Base-by-base conservation (phyloP, 192 early-diverging fungal genomes). In the Backusella parvicylindrica region DNA sequence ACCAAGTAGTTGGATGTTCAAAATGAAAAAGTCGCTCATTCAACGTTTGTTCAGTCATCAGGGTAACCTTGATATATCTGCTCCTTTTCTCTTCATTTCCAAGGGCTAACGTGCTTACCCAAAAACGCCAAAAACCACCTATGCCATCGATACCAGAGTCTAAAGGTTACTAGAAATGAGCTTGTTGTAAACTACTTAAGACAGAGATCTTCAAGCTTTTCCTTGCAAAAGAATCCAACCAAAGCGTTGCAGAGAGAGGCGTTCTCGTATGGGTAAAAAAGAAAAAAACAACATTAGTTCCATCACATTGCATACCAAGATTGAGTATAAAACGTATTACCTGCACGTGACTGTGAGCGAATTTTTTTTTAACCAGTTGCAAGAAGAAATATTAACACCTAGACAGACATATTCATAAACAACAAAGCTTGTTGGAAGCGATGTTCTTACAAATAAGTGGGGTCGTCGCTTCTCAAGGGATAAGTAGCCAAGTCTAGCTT, bases 11-110 rank as follows among this genome's bases (percentile, higher is more conserved):
- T 53, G 49, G 49, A 53, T 53, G 49, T 53, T 53, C 49, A 53
- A 53, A 53, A 53, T 53, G 49, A 53, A 53, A 53, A 53, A 53
- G 49, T 53, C 49, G 49, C 49, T 53, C 49, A 53, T 53, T 53
- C 49, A 53, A 53, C 49, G 49, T 53, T 53, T 53, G 21, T 53
- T 53, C 49, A 53, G 49, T 53, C 49, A 50, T 50, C 49, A 50
- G 49, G 49, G 49, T 50, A 50, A 50, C 49, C 49, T 50, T 50
- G 49, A 50, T 50, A n/a, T 50, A 23, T 50, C 49, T 50, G 49
- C 49, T 50, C 49, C 49, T 50, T 50, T 50, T 50, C 49, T 50
- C 49, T 50, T 50, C 49, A 50, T 50, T 50, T 50, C 49, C 49
- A 50, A n/a, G 49, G 49, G 49, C 49, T 50, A 50, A 50, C 23